Percentiles rank a stretch among this genome's conserved stretches.
These are phyloP conservation scores for Pelargonium myrrhifolium DNA, from an alignment of 441 rosid species.

Conservation along the genomic window DNA sequence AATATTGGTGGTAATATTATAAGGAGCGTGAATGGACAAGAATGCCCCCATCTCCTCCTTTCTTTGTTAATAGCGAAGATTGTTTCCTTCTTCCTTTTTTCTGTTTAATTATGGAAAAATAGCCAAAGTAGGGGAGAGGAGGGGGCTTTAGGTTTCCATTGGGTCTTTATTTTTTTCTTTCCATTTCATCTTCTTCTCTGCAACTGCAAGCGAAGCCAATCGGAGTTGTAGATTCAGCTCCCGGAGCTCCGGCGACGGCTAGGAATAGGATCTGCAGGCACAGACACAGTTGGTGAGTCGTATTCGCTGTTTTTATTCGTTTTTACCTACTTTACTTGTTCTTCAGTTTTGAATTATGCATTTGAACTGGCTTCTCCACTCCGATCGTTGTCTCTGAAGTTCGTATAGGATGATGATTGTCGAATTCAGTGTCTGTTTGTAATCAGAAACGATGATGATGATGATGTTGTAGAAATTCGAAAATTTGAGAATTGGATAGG, in stretches of 20 bases:
- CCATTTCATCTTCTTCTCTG: background rate
- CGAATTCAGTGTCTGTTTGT: background rate
- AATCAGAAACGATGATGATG: slow-evolving; percentile 2
- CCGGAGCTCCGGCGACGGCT: slow-evolving; percentile 3
- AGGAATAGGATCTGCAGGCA: background rate
- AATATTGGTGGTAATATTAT: background rate
- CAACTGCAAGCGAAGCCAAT: slow-evolving; percentile 1
- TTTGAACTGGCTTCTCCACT: background rate
- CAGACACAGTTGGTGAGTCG: slow-evolving; percentile 7
- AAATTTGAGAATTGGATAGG: background rate
- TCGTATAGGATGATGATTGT: background rate
- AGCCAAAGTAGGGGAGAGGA: slow-evolving; percentile 9
- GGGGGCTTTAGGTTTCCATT: slow-evolving; percentile 9
- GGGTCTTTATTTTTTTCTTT: background rate
- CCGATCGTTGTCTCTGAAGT: background rate
- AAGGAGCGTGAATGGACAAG: background rate
- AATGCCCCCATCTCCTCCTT: background rate
- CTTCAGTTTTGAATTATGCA: background rate
- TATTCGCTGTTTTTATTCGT: background rate
- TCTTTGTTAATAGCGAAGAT: slow-evolving; percentile 1
- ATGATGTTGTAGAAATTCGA: background rate
- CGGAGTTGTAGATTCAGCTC: background rate
- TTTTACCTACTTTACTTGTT: slow-evolving; percentile 1
- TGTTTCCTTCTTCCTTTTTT: slow-evolving; percentile 1
- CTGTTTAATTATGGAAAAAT: slow-evolving; percentile 3